Evolutionary conservation across 345 rosid genomes (phyloP).

Genomic region (Salix caprea): DNA sequence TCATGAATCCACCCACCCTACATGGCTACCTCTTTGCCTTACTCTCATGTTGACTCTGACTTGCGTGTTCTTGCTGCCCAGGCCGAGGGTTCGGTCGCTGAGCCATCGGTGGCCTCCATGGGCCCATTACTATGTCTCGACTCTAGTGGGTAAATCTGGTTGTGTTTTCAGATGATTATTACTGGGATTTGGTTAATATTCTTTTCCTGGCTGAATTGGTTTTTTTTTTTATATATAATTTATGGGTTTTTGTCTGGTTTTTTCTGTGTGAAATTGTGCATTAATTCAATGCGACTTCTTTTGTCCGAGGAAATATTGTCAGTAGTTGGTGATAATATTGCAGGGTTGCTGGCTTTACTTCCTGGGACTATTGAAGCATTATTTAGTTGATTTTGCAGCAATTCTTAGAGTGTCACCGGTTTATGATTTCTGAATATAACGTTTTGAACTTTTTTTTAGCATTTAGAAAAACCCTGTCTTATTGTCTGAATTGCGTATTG

Average conservation of each 20-base stretch:
- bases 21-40: constrained; percentile 38
- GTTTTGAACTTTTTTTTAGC: not conserved
- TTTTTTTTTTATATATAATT: no score
- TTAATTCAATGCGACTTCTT: not conserved
- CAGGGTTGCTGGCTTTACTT: not conserved
- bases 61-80: constrained; percentile 77
- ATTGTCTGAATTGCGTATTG: not conserved
- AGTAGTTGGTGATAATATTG: not conserved
- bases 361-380: not conserved
- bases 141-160: constrained; percentile 50
- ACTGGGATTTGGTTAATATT: not conserved
- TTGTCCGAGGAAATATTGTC: not conserved
- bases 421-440: not conserved
- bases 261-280: not conserved
- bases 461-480: not conserved
- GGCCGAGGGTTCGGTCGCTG: constrained; percentile 79
- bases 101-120: constrained; percentile 81
- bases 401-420: not conserved
- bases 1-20: not conserved
- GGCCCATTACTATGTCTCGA: constrained; percentile 62
- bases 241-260: not conserved
- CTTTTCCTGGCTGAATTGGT: not conserved
- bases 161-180: not conserved
- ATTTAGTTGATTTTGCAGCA: not conserved
- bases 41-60: constrained; percentile 58